Percentiles rank a stretch among this genome's conserved stretches.
These are phyloP conservation scores for Gossypium ekmanianum DNA, from an alignment of 345 rosid species.

Conservation along the genomic window DNA sequence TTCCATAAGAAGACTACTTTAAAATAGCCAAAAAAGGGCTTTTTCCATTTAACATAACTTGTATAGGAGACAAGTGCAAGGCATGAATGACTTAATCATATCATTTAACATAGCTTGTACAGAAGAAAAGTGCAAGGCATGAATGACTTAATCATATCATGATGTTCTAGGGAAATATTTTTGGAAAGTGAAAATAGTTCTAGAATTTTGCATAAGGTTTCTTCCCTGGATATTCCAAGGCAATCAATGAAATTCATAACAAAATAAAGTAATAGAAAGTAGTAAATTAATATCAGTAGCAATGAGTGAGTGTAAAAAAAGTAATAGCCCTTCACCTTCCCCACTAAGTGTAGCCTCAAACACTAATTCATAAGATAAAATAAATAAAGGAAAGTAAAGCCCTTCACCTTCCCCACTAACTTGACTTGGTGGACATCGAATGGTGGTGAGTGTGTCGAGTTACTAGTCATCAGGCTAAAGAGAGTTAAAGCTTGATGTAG, in stretches of 20 bases:
- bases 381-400: no score
- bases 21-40: neutral
- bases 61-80: no score
- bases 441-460: no score
- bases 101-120: no score
- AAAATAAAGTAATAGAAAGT: neutral
- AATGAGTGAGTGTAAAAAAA: neutral
- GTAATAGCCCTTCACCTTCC: neutral
- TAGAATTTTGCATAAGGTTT: neutral
- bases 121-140: neutral
- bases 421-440: no score
- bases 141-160: neutral
- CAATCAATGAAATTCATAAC: neutral
- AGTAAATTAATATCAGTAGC: neutral
- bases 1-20: no score
- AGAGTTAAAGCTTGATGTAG: no score
- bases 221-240: neutral
- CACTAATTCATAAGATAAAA: neutral
- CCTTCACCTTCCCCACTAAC: no score
- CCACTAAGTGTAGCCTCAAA: neutral
- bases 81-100: neutral
- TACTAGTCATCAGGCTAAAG: no score
- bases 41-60: neutral
- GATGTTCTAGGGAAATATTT: neutral
- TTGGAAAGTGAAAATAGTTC: neutral